These are phyloP conservation scores for Phyllosticta capitalensis DNA, from an alignment of 2,329 filamentous ascomycete species.

Conservation along the genomic window DNA sequence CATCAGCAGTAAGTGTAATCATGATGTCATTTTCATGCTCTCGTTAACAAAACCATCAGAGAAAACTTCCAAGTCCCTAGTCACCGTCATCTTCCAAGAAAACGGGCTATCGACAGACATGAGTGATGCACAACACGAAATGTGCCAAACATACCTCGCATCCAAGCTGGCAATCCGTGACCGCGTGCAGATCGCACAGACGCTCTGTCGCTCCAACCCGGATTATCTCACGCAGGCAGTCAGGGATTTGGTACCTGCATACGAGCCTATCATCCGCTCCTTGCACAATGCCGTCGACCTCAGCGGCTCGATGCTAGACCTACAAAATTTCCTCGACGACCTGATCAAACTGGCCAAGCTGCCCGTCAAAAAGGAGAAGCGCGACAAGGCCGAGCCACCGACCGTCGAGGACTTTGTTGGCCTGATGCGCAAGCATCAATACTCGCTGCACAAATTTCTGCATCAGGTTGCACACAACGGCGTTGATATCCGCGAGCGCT, in stretches of 20 bases:
- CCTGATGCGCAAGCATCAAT: slow-evolving; percentile 55
- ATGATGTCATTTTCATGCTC: slow-evolving; percentile 1
- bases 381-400: slow-evolving; percentile 27
- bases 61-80: slow-evolving; percentile 50
- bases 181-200: slow-evolving; percentile 58
- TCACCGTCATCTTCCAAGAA: slow-evolving; percentile 53
- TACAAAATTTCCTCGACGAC: slow-evolving; percentile 60
- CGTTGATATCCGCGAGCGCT: slow-evolving; percentile 53
- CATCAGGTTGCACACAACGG: slow-evolving; percentile 61
- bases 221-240: slow-evolving; percentile 64
- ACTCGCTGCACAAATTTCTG: slow-evolving; percentile 57
- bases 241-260: slow-evolving; percentile 54
- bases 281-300: slow-evolving; percentile 65
- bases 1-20: slow-evolving; percentile 38
- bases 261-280: slow-evolving; percentile 64
- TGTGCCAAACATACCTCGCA: slow-evolving; percentile 60
- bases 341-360: slow-evolving; percentile 50
- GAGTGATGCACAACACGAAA: slow-evolving; percentile 50
- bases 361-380: slow-evolving; percentile 24
- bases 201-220: slow-evolving; percentile 58
- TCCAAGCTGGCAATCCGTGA: slow-evolving; percentile 63
- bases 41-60: slow-evolving; percentile 5
- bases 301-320: slow-evolving; percentile 56
- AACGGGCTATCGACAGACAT: slow-evolving; percentile 39
- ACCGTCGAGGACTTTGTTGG: slow-evolving; percentile 64